Base-by-base conservation (phyloP, 768 basidiomycete species). In the Pleurotus citrinopileatus region DNA sequence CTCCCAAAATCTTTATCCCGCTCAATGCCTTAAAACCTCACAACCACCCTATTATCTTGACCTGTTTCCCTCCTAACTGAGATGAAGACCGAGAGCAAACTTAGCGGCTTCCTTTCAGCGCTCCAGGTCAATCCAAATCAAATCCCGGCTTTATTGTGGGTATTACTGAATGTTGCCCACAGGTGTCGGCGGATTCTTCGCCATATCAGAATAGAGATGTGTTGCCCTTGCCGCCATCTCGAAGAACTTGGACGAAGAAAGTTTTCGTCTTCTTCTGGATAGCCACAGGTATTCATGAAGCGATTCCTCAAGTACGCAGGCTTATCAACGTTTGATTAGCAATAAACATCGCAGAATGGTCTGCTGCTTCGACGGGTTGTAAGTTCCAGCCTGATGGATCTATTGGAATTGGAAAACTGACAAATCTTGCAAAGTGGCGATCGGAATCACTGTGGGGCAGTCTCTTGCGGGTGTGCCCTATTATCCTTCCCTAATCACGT, bases 271-370 rank as follows among this genome's bases (percentile, higher is more conserved):
- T 69, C 53, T 69, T 69, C 53, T 69, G 67, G 67, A 46, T 69
- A 2, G 64, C 67, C 4, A 69, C 67, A 12, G 63, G 67, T 65
- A 38, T n/a, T 53, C 38, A 23, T 27, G 15, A 8, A 37, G 7
- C 43, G 20, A n/a, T 23, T 13, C 23, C 34, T 28, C 38, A n/a
- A 7, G 46, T 20, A n/a, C 22, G 17, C 17, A 36, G 29, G 26
- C 50, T 42, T 10, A 42, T 9, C 52, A 46, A 28, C 53, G 38
- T 6, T 27, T 10, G 13, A 29, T n/a, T 45, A 69, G 67, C 62
- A 22, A 64, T 67, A 48, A 69, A 69, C 51, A 67, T 67, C 42
- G 67, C 65, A 2, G 67, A 69, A 48, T 69, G 67, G 67, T 69
- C 66, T 20, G 67, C 59, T 2, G 67, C 66, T 12, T 61, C 65